These are phyloP conservation scores for Dryas drummondii DNA, from an alignment of 306 rosid species.

Conservation along the genomic window DNA sequence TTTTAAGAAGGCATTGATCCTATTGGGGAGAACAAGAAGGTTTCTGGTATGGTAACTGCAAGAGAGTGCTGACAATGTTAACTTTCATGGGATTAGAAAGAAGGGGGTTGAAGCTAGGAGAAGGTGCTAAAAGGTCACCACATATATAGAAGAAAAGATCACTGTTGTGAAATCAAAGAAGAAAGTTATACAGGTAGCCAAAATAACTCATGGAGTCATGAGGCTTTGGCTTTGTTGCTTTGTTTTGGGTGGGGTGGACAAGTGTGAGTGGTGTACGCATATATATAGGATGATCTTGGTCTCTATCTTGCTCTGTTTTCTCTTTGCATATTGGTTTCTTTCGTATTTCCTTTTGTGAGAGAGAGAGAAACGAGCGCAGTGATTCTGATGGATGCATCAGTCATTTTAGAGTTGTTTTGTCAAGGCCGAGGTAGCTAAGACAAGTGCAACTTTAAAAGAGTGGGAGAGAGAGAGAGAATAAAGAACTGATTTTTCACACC, in stretches of 20 bases:
- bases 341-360: slow-evolving; percentile 23
- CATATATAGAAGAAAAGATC: slow-evolving; percentile 16
- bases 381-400: slow-evolving; percentile 73
- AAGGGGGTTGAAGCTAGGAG: background rate
- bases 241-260: background rate
- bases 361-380: slow-evolving; percentile 26
- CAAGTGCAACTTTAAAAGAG: slow-evolving; percentile 20
- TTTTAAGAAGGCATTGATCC: slow-evolving; percentile 7
- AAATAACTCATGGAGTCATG: background rate
- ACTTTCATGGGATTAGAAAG: slow-evolving; percentile 6
- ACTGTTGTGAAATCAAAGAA: no score
- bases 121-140: background rate
- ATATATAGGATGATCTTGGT: no score
- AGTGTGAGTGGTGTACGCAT: no score
- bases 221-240: background rate
- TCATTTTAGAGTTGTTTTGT: slow-evolving; percentile 86
- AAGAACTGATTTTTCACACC: slow-evolving; percentile 11
- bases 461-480: slow-evolving; percentile 18
- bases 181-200: slow-evolving; percentile 15
- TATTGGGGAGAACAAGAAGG: background rate
- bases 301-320: background rate
- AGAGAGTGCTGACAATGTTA: background rate
- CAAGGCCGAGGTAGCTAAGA: slow-evolving; percentile 89
- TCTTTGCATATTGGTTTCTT: slow-evolving; percentile 2
- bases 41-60: no score